Conservation (phyloP, 139 green algal species). For the Gonium pectorale region DNA sequence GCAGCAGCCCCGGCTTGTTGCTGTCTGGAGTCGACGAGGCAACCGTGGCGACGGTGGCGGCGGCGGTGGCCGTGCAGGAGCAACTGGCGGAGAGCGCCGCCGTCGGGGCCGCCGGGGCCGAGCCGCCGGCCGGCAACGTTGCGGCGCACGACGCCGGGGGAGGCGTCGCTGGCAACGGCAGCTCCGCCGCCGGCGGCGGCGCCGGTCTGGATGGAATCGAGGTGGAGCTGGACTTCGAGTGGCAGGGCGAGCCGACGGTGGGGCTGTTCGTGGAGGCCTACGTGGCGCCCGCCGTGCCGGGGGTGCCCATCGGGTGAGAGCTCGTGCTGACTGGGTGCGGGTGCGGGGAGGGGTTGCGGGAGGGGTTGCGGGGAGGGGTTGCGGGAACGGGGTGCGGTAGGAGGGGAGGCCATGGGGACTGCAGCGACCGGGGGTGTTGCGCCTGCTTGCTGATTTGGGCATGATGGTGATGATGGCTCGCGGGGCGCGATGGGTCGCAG, state of each 20-base stretch:
- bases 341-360: not conserved
- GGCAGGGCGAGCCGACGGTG: constrained; percentile 9
- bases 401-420: no score
- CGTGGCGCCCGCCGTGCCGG: constrained; percentile 7
- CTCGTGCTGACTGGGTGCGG: not conserved
- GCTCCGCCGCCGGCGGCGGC: not conserved
- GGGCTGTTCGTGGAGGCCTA: constrained; percentile 37
- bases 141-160: not conserved
- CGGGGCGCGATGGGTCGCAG: no score
- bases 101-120: not conserved
- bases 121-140: not conserved
- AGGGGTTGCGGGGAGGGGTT: not conserved
- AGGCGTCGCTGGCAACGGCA: not conserved
- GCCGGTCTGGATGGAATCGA: constrained; percentile 7
- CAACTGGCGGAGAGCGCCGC: not conserved
- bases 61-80: not conserved
- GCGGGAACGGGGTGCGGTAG: no score
- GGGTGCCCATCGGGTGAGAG: no score
- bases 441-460: no score
- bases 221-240: constrained; percentile 46
- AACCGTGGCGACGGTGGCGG: constrained; percentile 22
- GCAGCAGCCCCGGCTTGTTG: not conserved
- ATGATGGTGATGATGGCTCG: no score
- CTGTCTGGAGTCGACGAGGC: not conserved
- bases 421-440: no score